Evolutionary conservation across 129 eudicot genomes (phyloP), one percentile per base, ranked within the genome.

Genomic region (Artemisia argyi): DNA sequence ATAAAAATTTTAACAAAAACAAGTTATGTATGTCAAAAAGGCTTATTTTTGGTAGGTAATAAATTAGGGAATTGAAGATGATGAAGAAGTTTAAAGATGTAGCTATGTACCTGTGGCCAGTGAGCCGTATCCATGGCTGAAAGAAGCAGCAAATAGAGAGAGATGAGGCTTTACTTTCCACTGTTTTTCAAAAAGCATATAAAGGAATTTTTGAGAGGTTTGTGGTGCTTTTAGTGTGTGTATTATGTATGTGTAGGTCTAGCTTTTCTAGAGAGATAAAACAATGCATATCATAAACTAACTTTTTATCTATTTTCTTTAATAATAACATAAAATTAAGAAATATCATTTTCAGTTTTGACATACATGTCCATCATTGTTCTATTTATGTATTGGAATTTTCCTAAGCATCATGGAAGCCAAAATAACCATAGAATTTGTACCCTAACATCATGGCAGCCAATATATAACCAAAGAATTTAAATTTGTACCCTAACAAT

Each of bases 111-210:
- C 94, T 87, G 89, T 61, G 94, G 89, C 94, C 94, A 87, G 68
- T 80, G 94, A 79, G 87, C 92, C 65, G 89, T 87, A 74, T 87
- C 87, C 94, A 88, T 87, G 80, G 83, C 73, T 56, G 82, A 65
- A 73, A 66, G 80, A 76, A 65, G 72, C 67, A 75, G 71, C 54
- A 60, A 76, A 66, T 47, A 63, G 67, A 59, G 69, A 76, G 73
- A 80, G 77, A 62, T 55, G 72, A 46, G 30, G 28, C 77, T 66
- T 72, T 69, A 81, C 79, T 73, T 85, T 79, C 80, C 82, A 79
- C 74, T 69, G 79, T 68, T 73, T 65, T 64, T 85, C 68, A 76
- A 76, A 79, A 81, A 76, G 80, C 73, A 42, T 66, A 73, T 71
- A 81, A 78, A 63, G 77, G 84, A 74, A 84, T 84, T 81, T 81